A percentile compares a stretch with the other conserved stretches of the same genome.
phyloP scores from a whole-genome alignment of 371 early-diverging fungal species.

The Syncephalastrum racemosum region DNA sequence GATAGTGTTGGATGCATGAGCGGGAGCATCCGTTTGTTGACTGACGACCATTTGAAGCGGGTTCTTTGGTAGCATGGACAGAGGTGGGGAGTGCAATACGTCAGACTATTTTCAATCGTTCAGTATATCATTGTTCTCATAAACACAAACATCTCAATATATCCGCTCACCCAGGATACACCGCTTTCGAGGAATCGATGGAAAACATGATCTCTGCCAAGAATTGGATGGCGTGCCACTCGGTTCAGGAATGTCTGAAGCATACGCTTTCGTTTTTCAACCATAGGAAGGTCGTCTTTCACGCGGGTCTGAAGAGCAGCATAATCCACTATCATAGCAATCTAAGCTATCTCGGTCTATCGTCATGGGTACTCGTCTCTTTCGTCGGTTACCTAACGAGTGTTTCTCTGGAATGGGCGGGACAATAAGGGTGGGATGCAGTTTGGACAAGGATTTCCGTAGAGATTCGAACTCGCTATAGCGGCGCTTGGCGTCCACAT shows the following conservation, averaged over 20 bases:
- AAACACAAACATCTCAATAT: background rate
- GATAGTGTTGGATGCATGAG: constrained; percentile 21
- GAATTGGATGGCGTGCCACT: constrained; percentile 81
- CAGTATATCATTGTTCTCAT: background rate
- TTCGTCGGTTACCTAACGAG: constrained; percentile 62
- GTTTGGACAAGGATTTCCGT: constrained; percentile 68
- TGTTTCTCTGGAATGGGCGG: constrained; percentile 98
- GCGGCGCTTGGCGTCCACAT: constrained; percentile 37
- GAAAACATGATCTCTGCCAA: constrained; percentile 85
- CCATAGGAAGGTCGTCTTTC: constrained; percentile 86
- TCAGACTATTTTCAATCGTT: constrained; percentile 55
- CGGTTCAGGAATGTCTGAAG: constrained; percentile 91
- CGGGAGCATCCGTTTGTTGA: constrained; percentile 21
- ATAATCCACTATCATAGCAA: constrained; percentile 67
- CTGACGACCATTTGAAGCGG: constrained; percentile 52
- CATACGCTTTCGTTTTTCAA: constrained; percentile 92
- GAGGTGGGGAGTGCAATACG: constrained; percentile 57
- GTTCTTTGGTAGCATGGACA: constrained; percentile 56
- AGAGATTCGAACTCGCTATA: constrained; percentile 97
- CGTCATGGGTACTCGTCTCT: no score
- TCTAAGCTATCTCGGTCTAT: no score
- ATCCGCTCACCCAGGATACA: constrained; percentile 56
- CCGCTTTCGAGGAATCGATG: constrained; percentile 81
- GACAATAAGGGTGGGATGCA: constrained; percentile 86
- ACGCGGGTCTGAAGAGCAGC: constrained; percentile 82